phyloP scores from a whole-genome alignment of 306 rosid genomes.

The Oemleria cerasiformis region DNA sequence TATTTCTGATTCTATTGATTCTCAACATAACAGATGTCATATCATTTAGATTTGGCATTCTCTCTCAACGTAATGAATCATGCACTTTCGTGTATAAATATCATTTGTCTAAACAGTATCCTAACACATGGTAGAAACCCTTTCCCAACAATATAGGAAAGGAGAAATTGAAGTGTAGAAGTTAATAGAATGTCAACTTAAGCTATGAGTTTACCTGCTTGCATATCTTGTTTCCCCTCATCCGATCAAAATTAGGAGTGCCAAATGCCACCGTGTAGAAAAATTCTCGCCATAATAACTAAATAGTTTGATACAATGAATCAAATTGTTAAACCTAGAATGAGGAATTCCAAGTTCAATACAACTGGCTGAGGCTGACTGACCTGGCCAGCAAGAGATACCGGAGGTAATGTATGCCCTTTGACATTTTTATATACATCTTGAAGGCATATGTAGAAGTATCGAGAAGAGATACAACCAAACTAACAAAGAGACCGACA shows the following conservation, averaged over 20 bases:
- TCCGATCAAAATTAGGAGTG: conserved; percentile 83
- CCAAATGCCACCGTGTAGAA: conserved; percentile 91
- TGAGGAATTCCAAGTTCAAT: background rate
- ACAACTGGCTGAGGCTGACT: conserved; percentile 22
- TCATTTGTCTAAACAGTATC: background rate
- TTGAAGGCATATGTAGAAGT: conserved; percentile 76
- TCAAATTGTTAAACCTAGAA: conserved; percentile 30
- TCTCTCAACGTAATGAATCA: background rate
- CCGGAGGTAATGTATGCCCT: conserved; percentile 76
- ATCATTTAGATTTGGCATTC: background rate
- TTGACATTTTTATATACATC: conserved; percentile 55
- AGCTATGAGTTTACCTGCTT: conserved; percentile 59
- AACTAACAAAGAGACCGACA: conserved; percentile 52
- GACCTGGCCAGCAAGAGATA: conserved; percentile 94
- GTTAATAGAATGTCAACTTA: background rate
- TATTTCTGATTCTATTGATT: no score
- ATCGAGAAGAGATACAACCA: conserved; percentile 91
- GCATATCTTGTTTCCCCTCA: conserved; percentile 80
- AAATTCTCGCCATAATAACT: conserved; percentile 94
- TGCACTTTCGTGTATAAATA: background rate
- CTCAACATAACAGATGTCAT: background rate
- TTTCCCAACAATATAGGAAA: background rate
- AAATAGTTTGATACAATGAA: conserved; percentile 13
- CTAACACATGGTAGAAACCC: background rate
- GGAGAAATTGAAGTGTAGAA: background rate